Percentiles rank a stretch among this genome's conserved stretches.
Evolutionary conservation across 176 grass and related monocot genomes (phyloP).

Genomic region (Luzula sylvatica): DNA sequence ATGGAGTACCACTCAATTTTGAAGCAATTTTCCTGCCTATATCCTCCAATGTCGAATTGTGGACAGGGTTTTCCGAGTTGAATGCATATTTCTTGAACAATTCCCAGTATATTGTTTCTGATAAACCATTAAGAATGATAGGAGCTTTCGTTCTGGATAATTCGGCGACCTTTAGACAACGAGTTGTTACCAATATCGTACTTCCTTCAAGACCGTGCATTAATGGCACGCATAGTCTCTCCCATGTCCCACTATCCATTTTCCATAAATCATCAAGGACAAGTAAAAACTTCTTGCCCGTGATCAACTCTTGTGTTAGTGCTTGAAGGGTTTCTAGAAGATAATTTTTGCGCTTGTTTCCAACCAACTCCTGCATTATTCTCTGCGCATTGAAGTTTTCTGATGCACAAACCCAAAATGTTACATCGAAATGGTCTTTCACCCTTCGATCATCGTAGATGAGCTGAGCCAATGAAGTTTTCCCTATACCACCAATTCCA

Average conservation of each 20-base stretch:
- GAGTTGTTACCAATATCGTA: conserved; percentile 26
- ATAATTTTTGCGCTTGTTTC: neutral
- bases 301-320: too few relatives aligned
- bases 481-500: conserved; percentile 17
- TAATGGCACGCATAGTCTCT: neutral
- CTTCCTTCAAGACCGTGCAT: conserved; percentile 15
- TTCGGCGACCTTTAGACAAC: neutral
- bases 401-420: conserved; percentile 23
- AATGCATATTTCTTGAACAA: conserved; percentile 31
- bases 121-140: conserved; percentile 22
- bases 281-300: neutral
- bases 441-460: conserved; percentile 4
- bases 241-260: neutral
- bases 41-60: conserved; percentile 17
- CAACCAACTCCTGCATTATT: conserved; percentile 13
- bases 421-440: neutral
- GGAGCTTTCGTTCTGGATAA: neutral
- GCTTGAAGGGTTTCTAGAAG: conserved; percentile 9
- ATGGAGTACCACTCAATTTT: conserved; percentile 33
- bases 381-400: conserved; percentile 9
- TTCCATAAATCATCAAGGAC: conserved; percentile 11
- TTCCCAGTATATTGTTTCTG: conserved; percentile 12
- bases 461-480: conserved; percentile 17
- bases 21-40: conserved; percentile 17
- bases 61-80: neutral